These are phyloP conservation scores for Penicillium sp. DNA, from an alignment of 2,329 filamentous ascomycete species.

Conservation along the genomic window DNA sequence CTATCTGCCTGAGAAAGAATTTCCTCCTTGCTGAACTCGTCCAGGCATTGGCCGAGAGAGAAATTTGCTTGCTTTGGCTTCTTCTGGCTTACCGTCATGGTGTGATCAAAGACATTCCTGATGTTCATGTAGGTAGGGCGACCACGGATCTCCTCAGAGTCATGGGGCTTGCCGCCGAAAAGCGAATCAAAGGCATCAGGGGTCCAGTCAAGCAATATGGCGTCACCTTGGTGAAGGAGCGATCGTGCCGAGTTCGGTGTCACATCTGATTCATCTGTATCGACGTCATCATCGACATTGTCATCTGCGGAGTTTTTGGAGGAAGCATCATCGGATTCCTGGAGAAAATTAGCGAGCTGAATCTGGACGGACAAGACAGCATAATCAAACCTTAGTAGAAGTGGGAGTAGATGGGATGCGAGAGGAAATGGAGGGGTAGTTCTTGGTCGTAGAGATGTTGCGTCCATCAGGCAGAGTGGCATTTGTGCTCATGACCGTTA, in stretches of 20 bases:
- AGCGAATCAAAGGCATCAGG: conserved; percentile 60
- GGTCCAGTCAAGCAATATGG: conserved; percentile 78
- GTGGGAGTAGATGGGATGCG: conserved; percentile 32
- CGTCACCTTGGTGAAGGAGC: conserved; percentile 71
- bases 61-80: conserved; percentile 62
- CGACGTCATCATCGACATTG: conserved; percentile 25
- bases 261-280: conserved; percentile 23
- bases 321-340: background rate
- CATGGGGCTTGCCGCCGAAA: conserved; percentile 46
- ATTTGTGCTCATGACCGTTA: conserved; percentile 56
- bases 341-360: background rate
- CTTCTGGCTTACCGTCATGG: conserved; percentile 54
- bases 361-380: background rate
- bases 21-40: conserved; percentile 90
- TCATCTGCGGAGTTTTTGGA: conserved; percentile 11
- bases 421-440: conserved; percentile 48
- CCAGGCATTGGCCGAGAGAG: conserved; percentile 77
- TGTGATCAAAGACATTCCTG: conserved; percentile 50
- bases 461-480: conserved; percentile 61
- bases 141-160: conserved; percentile 48
- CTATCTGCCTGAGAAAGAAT: conserved; percentile 89
- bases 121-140: conserved; percentile 49
- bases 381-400: conserved; percentile 14
- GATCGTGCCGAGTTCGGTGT: conserved; percentile 26
- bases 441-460: conserved; percentile 47